Base-by-base conservation (phyloP, 1,284 basidiomycete genomes). In the Rhodotorula glutinis region DNA sequence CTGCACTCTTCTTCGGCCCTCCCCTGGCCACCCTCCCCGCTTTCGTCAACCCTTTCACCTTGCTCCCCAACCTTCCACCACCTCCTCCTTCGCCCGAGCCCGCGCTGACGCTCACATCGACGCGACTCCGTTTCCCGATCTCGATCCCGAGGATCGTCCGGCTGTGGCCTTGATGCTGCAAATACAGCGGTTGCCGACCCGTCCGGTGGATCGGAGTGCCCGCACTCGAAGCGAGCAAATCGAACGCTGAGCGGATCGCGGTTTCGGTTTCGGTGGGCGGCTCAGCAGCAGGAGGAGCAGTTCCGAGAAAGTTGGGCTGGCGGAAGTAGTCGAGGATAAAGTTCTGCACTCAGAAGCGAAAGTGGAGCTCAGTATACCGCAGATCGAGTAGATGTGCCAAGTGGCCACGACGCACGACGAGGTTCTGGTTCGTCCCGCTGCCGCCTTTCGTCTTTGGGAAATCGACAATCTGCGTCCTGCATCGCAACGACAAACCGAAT, bases 131-230 rank as follows among this genome's bases (percentile, higher is more conserved):
- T 53, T 63, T 66, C 29, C 56, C 66, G 7, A 57, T 41, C 52
- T 77, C 76, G 19, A 77, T 58, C 1, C 76, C 76, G 29, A 77
- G 68, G 53, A 77, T 68, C 25, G 75, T 75, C 3, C 75, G 54
- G 17, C 71, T 73, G 59, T 77, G 76, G 0, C 76, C 76, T 19
- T 70, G 59, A 62, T 77, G 76, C 62, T 77, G 76, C 3, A 77
- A 67, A 54, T 76, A 77, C 21, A 77, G 57, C 16, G 76, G 76
- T 51, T 73, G 68, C 19, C 46, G 47, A 14, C 21, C 23, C 27
- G 65, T 53, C 17, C 51, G 25, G 49, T 25, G 51, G 41, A 57
- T 23, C 10, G 53, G 4, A 44, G 53, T 30, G 33, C 56, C 51
- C 19, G 23, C 23, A 11, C 30, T 43, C 49, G 51, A 19, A 10